A percentile compares a stretch with the other conserved stretches of the same genome.
phyloP scores from a whole-genome alignment of 2,329 filamentous ascomycete species.

The Aspergillus sp. region DNA sequence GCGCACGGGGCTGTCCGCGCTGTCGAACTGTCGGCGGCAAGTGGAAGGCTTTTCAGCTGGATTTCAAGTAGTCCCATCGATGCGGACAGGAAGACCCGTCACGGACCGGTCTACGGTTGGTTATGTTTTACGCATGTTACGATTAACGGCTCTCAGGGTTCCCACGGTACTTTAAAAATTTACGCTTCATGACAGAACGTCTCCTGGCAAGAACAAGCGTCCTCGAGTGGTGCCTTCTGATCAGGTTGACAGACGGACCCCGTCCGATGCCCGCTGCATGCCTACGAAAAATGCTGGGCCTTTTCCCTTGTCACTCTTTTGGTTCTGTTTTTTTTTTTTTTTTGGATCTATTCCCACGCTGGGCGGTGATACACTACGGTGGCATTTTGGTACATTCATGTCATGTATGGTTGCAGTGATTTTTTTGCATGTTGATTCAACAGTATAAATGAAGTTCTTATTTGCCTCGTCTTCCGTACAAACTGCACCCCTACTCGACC shows the following conservation, averaged over 20 bases:
- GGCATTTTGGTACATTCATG: conserved; percentile 14
- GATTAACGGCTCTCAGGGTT: conserved; percentile 23
- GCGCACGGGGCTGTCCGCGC: conserved; percentile 43
- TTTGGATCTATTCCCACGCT: conserved; percentile 11
- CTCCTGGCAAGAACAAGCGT: conserved; percentile 7
- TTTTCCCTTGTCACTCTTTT: conserved; percentile 13
- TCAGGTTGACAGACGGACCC: not conserved
- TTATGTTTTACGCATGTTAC: conserved; percentile 29
- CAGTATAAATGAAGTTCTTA: not conserved
- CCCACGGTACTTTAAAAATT: conserved; percentile 16
- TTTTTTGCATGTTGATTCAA: not conserved
- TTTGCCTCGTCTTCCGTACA: not conserved
- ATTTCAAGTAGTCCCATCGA: conserved; percentile 38
- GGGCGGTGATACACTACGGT: conserved; percentile 20
- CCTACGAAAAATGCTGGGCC: conserved; percentile 24
- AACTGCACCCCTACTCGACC: conserved; percentile 22
- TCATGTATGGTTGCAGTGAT: not conserved
- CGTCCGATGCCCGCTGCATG: conserved; percentile 10
- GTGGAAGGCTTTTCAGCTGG: conserved; percentile 49
- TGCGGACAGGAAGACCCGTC: not conserved
- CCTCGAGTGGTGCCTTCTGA: not conserved
- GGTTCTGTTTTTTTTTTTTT: conserved; percentile 7
- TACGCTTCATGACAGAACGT: conserved; percentile 22
- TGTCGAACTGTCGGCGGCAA: conserved; percentile 46
- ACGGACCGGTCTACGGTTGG: not conserved